phyloP scores from a whole-genome alignment of 257 asterid species.

The Agastache rugosa region DNA sequence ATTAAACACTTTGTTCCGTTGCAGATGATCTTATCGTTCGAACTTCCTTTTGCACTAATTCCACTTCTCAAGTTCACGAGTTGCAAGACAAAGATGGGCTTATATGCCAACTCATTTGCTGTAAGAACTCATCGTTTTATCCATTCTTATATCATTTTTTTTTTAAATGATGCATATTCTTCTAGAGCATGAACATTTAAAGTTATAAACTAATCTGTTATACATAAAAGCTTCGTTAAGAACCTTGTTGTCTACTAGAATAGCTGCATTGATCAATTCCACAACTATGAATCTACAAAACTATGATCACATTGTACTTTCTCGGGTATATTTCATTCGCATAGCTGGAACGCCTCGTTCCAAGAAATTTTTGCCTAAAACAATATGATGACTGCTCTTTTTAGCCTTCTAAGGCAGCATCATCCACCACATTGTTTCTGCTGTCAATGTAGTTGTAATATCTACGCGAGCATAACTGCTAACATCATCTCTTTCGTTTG shows the following conservation, averaged over 20 bases:
- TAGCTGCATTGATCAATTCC: neutral
- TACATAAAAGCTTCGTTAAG: neutral
- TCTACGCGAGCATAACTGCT: neutral
- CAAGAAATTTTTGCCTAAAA: too few species aligned
- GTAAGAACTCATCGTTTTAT: constrained; percentile 48
- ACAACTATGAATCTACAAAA: neutral
- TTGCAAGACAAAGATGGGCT: constrained; percentile 92
- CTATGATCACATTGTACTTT: neutral
- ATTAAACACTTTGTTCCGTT: constrained; percentile 4
- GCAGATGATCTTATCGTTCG: constrained; percentile 97
- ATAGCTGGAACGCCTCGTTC: too few species aligned
- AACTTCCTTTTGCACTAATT: constrained; percentile 91
- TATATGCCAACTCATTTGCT: constrained; percentile 61
- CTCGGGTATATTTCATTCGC: neutral
- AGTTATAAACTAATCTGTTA: neutral
- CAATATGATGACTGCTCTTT: too few species aligned
- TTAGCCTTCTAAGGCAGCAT: too few species aligned
- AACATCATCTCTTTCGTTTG: neutral
- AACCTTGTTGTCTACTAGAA: neutral
- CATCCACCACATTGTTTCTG: too few species aligned
- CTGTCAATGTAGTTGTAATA: too few species aligned
- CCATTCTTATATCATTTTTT: neutral
- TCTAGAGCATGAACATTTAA: neutral
- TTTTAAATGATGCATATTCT: constrained; percentile 1
- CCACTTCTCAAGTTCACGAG: constrained; percentile 98